Conservation (phyloP, 768 basidiomycete genomes). For the Boletales sp. region DNA sequence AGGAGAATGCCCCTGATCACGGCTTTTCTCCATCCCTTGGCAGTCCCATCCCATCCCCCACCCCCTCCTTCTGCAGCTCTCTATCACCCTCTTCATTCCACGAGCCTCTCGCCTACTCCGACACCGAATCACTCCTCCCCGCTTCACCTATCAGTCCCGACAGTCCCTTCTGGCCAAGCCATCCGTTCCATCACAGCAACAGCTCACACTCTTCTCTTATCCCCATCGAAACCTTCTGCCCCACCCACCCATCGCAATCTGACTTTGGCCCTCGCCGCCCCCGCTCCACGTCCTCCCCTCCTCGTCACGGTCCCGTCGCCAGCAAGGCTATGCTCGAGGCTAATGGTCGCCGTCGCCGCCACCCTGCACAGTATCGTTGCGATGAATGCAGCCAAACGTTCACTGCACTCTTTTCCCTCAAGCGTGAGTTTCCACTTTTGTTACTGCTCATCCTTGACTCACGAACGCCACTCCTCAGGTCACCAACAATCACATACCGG, state of each 20-base stretch:
- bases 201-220: background rate
- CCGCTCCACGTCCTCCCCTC: slow-evolving; percentile 12
- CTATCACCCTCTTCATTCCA: slow-evolving; percentile 19
- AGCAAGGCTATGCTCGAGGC: slow-evolving; percentile 33
- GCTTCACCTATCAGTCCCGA: slow-evolving; percentile 19
- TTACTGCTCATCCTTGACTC: background rate
- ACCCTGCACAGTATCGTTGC: slow-evolving; percentile 20
- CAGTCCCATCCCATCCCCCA: slow-evolving; percentile 22
- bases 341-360: slow-evolving; percentile 28
- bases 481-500: slow-evolving; percentile 29
- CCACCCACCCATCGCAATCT: background rate
- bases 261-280: slow-evolving; percentile 11
- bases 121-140: slow-evolving; percentile 16
- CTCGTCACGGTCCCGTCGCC: slow-evolving; percentile 20
- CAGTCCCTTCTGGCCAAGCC: background rate
- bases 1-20: slow-evolving; percentile 4
- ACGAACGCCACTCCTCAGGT: slow-evolving; percentile 18
- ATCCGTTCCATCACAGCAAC: too few species aligned
- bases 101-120: slow-evolving; percentile 14
- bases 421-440: slow-evolving; percentile 18
- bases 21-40: slow-evolving; percentile 12
- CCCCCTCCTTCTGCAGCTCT: slow-evolving; percentile 22
- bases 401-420: slow-evolving; percentile 31
- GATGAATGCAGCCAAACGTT: slow-evolving; percentile 22
- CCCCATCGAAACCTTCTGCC: slow-evolving; percentile 2